A percentile compares a stretch with the other conserved stretches of the same genome.
phyloP scores from a whole-genome alignment of 164 flowering plant genomes.

The Echeveria elegans region DNA sequence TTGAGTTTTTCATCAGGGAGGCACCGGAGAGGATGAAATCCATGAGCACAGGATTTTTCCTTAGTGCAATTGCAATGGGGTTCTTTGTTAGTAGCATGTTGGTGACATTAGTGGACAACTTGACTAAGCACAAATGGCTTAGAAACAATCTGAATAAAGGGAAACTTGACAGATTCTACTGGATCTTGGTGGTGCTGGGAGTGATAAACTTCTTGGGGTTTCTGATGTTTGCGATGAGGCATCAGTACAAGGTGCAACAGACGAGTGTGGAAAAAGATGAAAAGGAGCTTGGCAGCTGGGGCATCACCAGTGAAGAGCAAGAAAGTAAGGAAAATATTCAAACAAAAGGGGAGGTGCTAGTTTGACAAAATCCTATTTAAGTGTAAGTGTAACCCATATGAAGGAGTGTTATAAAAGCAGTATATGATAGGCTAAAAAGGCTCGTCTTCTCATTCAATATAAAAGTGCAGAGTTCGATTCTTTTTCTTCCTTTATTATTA shows the following conservation, averaged over 20 bases:
- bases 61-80: conserved; percentile 74
- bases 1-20: too few species aligned
- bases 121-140: conserved; percentile 52
- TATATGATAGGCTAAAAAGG: too few species aligned
- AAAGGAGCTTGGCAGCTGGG: conserved; percentile 28
- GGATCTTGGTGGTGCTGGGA: conserved; percentile 69
- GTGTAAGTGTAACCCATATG: too few species aligned
- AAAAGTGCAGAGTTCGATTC: too few species aligned
- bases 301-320: conserved; percentile 11
- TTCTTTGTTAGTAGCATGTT: conserved; percentile 68
- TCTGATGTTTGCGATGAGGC: conserved; percentile 41
- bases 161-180: conserved; percentile 60
- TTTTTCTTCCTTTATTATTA: too few species aligned
- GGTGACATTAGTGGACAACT: conserved; percentile 59
- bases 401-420: too few species aligned
- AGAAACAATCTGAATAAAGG: conserved; percentile 61
- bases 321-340: conserved; percentile 13
- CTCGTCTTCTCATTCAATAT: too few species aligned
- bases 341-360: conserved; percentile 9
- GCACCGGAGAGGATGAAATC: too few species aligned
- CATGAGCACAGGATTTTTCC: conserved; percentile 88
- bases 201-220: conserved; percentile 48
- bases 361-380: neutral
- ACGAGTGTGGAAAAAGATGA: conserved; percentile 10
- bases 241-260: conserved; percentile 61